These are phyloP conservation scores for Pseudogymnoascus verrucosus DNA, from an alignment of 2,329 filamentous ascomycete genomes.

Conservation along the genomic window DNA sequence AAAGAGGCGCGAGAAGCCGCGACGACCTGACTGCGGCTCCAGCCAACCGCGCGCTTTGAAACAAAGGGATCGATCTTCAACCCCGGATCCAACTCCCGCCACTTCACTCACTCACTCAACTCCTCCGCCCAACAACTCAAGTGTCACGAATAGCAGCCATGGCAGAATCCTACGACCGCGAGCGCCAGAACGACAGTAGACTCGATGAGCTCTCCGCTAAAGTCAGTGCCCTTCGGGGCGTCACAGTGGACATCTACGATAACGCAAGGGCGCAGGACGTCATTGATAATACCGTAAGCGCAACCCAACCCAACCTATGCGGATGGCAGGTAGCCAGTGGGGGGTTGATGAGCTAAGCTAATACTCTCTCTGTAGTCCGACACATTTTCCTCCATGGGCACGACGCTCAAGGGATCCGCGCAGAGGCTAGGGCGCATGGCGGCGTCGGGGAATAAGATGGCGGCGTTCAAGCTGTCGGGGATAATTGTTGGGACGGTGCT, in stretches of 20 bases:
- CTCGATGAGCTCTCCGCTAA: slow-evolving; percentile 86
- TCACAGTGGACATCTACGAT: slow-evolving; percentile 97
- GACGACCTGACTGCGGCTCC: slow-evolving; percentile 1
- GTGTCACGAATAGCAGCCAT: slow-evolving; percentile 35
- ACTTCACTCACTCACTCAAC: neutral
- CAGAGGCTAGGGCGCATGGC: slow-evolving; percentile 83
- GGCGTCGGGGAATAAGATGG: slow-evolving; percentile 79
- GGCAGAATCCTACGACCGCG: slow-evolving; percentile 72
- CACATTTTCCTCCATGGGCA: slow-evolving; percentile 81
- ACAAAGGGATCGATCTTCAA: neutral
- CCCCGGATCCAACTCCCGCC: neutral
- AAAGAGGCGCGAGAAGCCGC: slow-evolving; percentile 6
- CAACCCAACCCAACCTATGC: neutral
- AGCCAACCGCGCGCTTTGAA: slow-evolving; percentile 7
- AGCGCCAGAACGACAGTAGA: slow-evolving; percentile 89
- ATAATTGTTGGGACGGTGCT: slow-evolving; percentile 70
- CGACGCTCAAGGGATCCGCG: slow-evolving; percentile 76
- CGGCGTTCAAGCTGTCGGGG: slow-evolving; percentile 79
- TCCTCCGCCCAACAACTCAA: neutral
- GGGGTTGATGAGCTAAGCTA: slow-evolving; percentile 4
- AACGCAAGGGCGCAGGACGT: slow-evolving; percentile 82
- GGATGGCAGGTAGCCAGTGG: neutral
- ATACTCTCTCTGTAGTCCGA: slow-evolving; percentile 52
- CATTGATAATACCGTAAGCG: slow-evolving; percentile 73
- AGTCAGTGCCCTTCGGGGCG: slow-evolving; percentile 82